Conservation (phyloP, 1,284 basidiomycete species). For the Cerioporus squamosus region DNA sequence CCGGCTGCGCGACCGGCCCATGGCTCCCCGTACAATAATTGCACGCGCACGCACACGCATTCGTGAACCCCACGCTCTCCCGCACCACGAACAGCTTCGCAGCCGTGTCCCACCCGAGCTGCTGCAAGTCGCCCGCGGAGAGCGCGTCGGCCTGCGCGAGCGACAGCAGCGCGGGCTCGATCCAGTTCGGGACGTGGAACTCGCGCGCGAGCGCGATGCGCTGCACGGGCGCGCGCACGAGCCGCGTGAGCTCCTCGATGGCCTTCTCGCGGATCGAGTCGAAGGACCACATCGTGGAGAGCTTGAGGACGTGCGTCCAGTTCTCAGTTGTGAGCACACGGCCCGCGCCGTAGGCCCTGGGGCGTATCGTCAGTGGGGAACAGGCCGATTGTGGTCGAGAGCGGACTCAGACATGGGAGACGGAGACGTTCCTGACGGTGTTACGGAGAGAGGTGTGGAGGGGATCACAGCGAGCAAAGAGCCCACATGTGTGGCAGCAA, state of each 20-base stretch:
- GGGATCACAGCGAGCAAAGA: too few species aligned
- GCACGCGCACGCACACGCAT: slow-evolving; percentile 15
- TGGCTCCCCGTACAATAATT: slow-evolving; percentile 15
- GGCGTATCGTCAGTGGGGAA: not conserved
- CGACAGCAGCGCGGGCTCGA: slow-evolving; percentile 16
- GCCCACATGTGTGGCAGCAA: too few species aligned
- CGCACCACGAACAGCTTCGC: slow-evolving; percentile 17
- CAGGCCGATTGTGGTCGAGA: too few species aligned
- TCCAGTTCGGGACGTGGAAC: slow-evolving; percentile 14
- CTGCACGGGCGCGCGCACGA: slow-evolving; percentile 8
- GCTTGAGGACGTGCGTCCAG: slow-evolving; percentile 13
- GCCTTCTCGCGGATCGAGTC: slow-evolving; percentile 6
- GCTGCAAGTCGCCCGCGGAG: slow-evolving; percentile 9
- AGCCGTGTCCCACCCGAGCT: slow-evolving; percentile 16
- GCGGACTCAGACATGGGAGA: too few species aligned
- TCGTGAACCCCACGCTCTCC: slow-evolving; percentile 14
- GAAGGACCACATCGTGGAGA: slow-evolving; percentile 13
- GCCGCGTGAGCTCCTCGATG: slow-evolving; percentile 9
- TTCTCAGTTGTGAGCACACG: slow-evolving; percentile 4
- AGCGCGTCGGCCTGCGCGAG: slow-evolving; percentile 18
- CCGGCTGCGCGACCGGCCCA: not conserved
- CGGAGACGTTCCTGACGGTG: too few species aligned
- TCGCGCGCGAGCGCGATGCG: slow-evolving; percentile 19
- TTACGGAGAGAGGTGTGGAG: too few species aligned
- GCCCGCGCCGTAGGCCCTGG: slow-evolving; percentile 5